These are phyloP conservation scores for Cucurbita moschata DNA, from an alignment of 306 rosid genomes.

Conservation along the genomic window DNA sequence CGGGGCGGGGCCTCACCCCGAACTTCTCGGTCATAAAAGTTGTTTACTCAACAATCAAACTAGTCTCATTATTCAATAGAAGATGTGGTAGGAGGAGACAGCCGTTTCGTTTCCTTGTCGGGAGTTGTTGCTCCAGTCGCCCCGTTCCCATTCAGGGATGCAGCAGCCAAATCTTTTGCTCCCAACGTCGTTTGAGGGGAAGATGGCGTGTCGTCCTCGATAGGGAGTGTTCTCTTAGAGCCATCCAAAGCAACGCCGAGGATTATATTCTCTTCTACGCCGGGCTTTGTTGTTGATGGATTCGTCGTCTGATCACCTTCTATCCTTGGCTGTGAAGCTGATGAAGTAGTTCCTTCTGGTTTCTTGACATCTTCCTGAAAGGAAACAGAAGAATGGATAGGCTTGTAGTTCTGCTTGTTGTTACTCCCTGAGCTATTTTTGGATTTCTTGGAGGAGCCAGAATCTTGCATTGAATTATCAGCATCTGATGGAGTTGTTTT, in stretches of 20 bases:
- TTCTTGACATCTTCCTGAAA: conserved; percentile 30
- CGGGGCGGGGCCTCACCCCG: neutral
- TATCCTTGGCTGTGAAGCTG: conserved; percentile 22
- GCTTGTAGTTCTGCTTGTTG: conserved; percentile 17
- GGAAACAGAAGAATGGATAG: conserved; percentile 14
- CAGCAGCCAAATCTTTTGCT: conserved; percentile 48
- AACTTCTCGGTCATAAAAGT: neutral
- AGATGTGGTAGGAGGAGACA: conserved; percentile 12
- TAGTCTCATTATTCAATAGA: conserved; percentile 13
- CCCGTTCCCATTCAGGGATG: conserved; percentile 38
- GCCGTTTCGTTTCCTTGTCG: conserved; percentile 37
- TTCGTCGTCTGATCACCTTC: conserved; percentile 41
- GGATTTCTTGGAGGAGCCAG: conserved; percentile 14
- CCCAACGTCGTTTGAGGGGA: conserved; percentile 10
- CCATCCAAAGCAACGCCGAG: conserved; percentile 92
- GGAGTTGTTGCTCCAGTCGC: conserved; percentile 33
- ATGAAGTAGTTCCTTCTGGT: conserved; percentile 19
- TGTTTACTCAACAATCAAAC: neutral
- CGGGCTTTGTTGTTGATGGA: conserved; percentile 27
- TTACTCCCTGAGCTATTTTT: conserved; percentile 20
- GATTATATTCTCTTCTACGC: conserved; percentile 67
- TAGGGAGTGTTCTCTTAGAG: conserved; percentile 88
- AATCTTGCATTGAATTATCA: conserved; percentile 17
- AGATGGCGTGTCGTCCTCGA: conserved; percentile 37
- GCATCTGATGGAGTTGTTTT: conserved; percentile 6